These are phyloP conservation scores for Syncephalastrum racemosum DNA, from an alignment of 371 early-diverging fungal genomes.

Conservation along the genomic window DNA sequence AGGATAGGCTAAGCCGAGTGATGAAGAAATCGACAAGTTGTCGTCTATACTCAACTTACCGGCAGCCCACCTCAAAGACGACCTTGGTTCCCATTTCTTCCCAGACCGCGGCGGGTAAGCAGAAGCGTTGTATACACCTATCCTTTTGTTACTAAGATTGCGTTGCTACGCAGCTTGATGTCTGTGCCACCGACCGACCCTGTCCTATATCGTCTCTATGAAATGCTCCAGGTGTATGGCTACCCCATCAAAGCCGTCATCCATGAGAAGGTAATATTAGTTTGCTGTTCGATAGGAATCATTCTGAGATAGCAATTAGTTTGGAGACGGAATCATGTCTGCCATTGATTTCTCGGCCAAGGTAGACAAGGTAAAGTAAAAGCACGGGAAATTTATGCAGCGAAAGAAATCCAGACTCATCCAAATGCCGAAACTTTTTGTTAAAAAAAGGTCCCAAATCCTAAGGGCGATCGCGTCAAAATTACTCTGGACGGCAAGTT, in stretches of 20 bases:
- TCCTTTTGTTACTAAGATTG: background rate
- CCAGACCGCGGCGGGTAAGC: slow-evolving; percentile 58
- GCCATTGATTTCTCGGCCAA: slow-evolving; percentile 60
- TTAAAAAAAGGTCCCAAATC: slow-evolving; percentile 39
- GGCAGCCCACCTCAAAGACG: slow-evolving; percentile 52
- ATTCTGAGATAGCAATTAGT: slow-evolving; percentile 8
- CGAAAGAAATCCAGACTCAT: background rate
- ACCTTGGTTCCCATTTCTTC: slow-evolving; percentile 49
- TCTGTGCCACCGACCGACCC: slow-evolving; percentile 54
- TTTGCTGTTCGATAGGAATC: background rate
- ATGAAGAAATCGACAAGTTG: slow-evolving; percentile 49
- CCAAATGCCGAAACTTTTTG: background rate
- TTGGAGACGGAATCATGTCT: slow-evolving; percentile 61
- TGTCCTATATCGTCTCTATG: slow-evolving; percentile 54
- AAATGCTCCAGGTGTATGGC: slow-evolving; percentile 56
- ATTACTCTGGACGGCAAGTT: slow-evolving; percentile 58
- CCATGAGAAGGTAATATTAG: slow-evolving; percentile 51
- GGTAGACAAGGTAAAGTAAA: slow-evolving; percentile 53
- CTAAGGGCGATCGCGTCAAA: slow-evolving; percentile 51
- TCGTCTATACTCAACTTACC: slow-evolving; percentile 56
- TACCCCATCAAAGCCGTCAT: slow-evolving; percentile 54
- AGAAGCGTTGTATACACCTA: background rate
- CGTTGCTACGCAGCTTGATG: slow-evolving; percentile 33
- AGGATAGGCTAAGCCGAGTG: slow-evolving; percentile 48
- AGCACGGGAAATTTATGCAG: slow-evolving; percentile 1